A percentile compares a stretch with the other conserved stretches of the same genome.
These are phyloP conservation scores for Leishmania braziliensis DNA, from an alignment of 208 protist genomes.

Conservation along the genomic window DNA sequence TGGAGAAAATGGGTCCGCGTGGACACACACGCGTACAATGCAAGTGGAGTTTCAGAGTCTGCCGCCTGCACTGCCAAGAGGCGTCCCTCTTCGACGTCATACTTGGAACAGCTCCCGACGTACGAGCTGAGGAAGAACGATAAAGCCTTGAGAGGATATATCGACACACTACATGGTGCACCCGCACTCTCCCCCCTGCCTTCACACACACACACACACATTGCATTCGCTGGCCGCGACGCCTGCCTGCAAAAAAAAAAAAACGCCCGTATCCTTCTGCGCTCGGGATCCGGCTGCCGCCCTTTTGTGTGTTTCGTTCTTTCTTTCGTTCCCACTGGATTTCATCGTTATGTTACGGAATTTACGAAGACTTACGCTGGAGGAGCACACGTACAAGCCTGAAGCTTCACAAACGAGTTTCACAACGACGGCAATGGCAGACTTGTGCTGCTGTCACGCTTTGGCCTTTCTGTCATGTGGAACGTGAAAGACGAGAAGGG, in stretches of 20 bases:
- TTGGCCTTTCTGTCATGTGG: neutral
- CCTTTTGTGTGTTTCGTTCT: neutral
- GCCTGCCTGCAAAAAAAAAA: neutral
- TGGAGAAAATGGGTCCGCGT: neutral
- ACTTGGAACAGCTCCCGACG: neutral
- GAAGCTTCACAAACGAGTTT: neutral
- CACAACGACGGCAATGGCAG: neutral
- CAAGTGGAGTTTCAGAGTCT: neutral
- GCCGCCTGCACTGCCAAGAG: neutral
- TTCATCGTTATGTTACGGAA: neutral
- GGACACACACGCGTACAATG: neutral
- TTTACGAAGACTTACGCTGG: constrained; percentile 1
- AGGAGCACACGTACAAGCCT: neutral
- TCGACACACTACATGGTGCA: neutral
- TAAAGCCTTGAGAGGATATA: neutral
- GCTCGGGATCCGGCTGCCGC: neutral
- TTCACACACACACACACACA: neutral
- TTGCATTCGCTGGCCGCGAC: neutral
- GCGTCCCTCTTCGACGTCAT: neutral
- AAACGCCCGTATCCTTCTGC: no score
- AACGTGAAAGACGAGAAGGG: neutral
- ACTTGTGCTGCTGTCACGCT: neutral
- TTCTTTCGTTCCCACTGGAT: neutral
- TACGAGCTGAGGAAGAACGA: neutral
- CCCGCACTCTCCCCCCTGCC: neutral